These are phyloP conservation scores for Populus euphratica DNA, from an alignment of 345 rosid genomes.

Conservation along the genomic window DNA sequence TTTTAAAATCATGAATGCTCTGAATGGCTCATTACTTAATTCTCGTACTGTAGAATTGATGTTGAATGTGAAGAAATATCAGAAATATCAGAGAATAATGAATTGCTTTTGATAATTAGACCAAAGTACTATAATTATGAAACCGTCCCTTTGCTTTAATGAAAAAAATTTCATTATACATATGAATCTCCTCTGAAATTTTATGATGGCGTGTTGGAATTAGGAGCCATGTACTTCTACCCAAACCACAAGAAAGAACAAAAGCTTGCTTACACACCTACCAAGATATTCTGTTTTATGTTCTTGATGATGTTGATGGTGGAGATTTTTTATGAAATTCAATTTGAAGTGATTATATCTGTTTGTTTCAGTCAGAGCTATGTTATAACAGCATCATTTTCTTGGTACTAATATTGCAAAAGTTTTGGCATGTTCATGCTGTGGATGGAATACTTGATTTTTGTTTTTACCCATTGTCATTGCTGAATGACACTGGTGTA, in stretches of 20 bases:
- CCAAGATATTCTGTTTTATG: background rate
- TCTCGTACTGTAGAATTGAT: background rate
- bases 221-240: background rate
- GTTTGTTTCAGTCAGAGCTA: background rate
- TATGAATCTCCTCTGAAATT: background rate
- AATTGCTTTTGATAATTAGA: background rate
- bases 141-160: background rate
- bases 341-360: background rate
- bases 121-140: background rate
- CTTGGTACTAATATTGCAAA: background rate
- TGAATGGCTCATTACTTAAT: background rate
- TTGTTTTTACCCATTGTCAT: background rate
- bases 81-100: slow-evolving; percentile 5
- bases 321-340: background rate
- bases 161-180: background rate
- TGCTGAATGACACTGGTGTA: background rate
- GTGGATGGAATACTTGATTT: background rate
- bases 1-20: background rate
- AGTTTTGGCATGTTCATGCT: background rate
- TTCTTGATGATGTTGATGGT: background rate
- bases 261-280: background rate
- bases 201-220: background rate
- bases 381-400: background rate
- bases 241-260: background rate
- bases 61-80: slow-evolving; percentile 4